A percentile compares a stretch with the other conserved stretches of the same genome.
Conservation (phyloP, 2,329 filamentous ascomycete genomes). For the Neofusicoccum umdonicola region DNA sequence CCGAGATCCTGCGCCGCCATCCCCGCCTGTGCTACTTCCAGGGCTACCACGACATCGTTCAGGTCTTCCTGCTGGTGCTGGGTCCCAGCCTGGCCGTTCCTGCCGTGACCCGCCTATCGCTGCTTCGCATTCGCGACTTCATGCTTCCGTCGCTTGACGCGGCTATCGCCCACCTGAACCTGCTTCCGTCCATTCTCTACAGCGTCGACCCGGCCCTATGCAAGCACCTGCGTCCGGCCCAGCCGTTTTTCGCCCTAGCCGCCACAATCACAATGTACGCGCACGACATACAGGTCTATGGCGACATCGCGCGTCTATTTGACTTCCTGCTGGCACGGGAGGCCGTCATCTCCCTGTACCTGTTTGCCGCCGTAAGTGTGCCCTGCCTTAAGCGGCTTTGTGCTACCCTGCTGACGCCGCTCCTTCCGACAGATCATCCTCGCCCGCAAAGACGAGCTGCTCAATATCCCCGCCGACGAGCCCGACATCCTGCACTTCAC, state of each 20-base stretch:
- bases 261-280: slow-evolving; percentile 94
- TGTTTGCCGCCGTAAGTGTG: slow-evolving; percentile 63
- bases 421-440: slow-evolving; percentile 64
- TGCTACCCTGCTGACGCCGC: slow-evolving; percentile 4
- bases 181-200: slow-evolving; percentile 79
- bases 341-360: slow-evolving; percentile 84
- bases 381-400: not conserved
- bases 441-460: slow-evolving; percentile 75
- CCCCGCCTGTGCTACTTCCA: slow-evolving; percentile 94
- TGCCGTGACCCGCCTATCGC: slow-evolving; percentile 75
- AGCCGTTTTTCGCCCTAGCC: slow-evolving; percentile 91
- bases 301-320: slow-evolving; percentile 84
- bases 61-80: slow-evolving; percentile 87
- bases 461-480: slow-evolving; percentile 78
- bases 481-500: slow-evolving; percentile 89
- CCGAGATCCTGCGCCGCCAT: slow-evolving; percentile 72
- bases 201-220: slow-evolving; percentile 70
- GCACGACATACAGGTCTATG: slow-evolving; percentile 89
- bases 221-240: slow-evolving; percentile 70
- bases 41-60: slow-evolving; percentile 97
- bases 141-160: slow-evolving; percentile 88
- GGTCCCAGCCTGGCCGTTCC: slow-evolving; percentile 59
- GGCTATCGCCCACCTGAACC: slow-evolving; percentile 77
- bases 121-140: slow-evolving; percentile 91
- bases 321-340: slow-evolving; percentile 86